These are phyloP conservation scores for Zea luxurians DNA, from an alignment of 176 grass and related monocot genomes.

Conservation along the genomic window DNA sequence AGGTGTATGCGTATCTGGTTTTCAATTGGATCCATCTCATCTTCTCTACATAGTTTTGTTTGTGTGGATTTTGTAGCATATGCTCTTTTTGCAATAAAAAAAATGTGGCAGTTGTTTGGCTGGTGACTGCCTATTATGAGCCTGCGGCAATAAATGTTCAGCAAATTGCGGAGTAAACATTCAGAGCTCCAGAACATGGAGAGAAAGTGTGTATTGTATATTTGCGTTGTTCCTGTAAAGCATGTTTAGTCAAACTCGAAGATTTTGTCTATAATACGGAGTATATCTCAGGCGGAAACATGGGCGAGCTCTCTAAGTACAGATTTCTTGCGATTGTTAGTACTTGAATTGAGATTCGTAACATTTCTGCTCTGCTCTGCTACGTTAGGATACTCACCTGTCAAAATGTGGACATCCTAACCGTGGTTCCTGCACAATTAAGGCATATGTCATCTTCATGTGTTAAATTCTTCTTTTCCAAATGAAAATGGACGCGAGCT, in stretches of 20 bases:
- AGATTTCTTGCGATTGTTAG: background rate
- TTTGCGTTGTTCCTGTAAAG: background rate
- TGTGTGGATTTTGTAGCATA: slow-evolving; percentile 23
- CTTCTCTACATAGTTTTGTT: slow-evolving; percentile 25
- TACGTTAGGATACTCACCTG: background rate
- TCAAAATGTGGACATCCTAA: slow-evolving; percentile 3
- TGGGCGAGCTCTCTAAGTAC: background rate
- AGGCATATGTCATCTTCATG: background rate
- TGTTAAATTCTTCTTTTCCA: background rate
- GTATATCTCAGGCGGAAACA: background rate
- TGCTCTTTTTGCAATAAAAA: slow-evolving; percentile 25
- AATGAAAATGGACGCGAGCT: background rate
- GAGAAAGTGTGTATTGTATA: background rate
- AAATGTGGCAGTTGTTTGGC: slow-evolving; percentile 6
- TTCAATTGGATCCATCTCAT: slow-evolving; percentile 8
- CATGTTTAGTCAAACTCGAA: slow-evolving; percentile 4
- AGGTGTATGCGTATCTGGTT: background rate
- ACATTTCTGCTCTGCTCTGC: background rate
- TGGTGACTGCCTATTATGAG: slow-evolving; percentile 12
- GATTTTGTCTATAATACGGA: background rate
- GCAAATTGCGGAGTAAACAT: slow-evolving; percentile 16
- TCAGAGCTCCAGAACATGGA: background rate
- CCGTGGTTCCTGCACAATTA: background rate
- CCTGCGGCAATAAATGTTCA: background rate
- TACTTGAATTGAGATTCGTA: background rate